phyloP scores from a whole-genome alignment of 2,329 filamentous ascomycete species.

The Fusarium nelsonii region DNA sequence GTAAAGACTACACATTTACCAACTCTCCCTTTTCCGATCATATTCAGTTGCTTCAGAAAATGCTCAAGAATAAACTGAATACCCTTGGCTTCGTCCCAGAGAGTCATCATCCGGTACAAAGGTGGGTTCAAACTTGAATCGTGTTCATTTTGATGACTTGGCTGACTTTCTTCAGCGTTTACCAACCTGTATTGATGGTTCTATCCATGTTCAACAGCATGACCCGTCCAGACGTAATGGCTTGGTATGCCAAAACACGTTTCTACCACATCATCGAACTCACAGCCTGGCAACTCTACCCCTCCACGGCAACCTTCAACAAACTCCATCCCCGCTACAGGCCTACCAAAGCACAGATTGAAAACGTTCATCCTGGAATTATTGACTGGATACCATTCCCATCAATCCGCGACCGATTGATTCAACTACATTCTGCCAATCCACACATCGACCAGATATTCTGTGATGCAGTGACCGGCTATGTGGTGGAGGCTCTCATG shows the following conservation, averaged over 20 bases:
- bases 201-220: conserved; percentile 54
- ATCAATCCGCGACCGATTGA: conserved; percentile 47
- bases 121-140: background rate
- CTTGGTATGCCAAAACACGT: conserved; percentile 57
- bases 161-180: conserved; percentile 33
- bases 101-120: conserved; percentile 24
- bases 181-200: conserved; percentile 50
- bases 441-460: conserved; percentile 51
- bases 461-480: conserved; percentile 51
- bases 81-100: conserved; percentile 32
- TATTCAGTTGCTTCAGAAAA: conserved; percentile 45
- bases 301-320: conserved; percentile 45
- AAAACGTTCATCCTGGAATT: conserved; percentile 46
- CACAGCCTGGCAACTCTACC: conserved; percentile 52
- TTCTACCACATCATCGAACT: conserved; percentile 53
- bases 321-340: conserved; percentile 49
- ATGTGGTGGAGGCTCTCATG: conserved; percentile 50
- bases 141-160: fast-evolving
- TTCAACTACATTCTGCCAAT: conserved; percentile 50
- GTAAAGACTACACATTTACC: conserved; percentile 45
- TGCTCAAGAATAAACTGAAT: conserved; percentile 45
- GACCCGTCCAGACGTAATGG: conserved; percentile 52
- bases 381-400: conserved; percentile 52
- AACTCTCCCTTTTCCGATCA: conserved; percentile 52
- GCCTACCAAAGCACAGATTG: conserved; percentile 46